Evolutionary conservation across 1,284 basidiomycete genomes (phyloP), one percentile per base, ranked within the genome.

Genomic region (Thecaphora frezii): DNA sequence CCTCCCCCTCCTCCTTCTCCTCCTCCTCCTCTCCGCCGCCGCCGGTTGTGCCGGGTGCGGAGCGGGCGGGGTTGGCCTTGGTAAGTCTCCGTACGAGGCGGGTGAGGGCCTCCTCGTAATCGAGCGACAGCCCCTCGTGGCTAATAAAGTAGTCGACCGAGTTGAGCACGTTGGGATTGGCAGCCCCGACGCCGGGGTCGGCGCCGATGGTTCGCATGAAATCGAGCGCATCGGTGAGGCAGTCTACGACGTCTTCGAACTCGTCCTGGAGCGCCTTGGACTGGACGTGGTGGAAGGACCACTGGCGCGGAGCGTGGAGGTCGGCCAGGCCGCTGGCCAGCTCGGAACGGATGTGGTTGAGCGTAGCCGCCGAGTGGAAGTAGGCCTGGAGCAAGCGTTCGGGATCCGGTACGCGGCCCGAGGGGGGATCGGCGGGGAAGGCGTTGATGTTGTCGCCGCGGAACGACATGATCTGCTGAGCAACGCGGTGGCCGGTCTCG

Each of bases 401-500:
- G 0, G 94, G 93, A 79, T 97, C 87, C 0, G 94, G 91, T 0
- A 83, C 86, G 45, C 94, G 87, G 58, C 94, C 89, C 19, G 46
- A 49, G n/a, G 61, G 50, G 38, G 63, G 63, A 46, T 87, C 82
- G 33, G 79, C 58, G 22, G 77, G 72, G 76, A 82, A 88, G 83
- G 93, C 91, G 68, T 98, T 97, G 43, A 98, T 89, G 75, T 96
- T 97, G 81, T 98, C 93, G 2, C 96, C 94, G 87, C 91, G 84
- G 81, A 93, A 94, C 70, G 88, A 92, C 43, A 86, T 80, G 0
- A 81, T 73, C 50, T 80, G 76, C 30, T 73, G 54, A 41, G 78
- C 76, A 46, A 78, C 68, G 30, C 62, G 60, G 22, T 66, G 48
- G 22, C 60, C 61, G 0, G 67, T 51, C n/a, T 45, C 50, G 1